A percentile compares a stretch with the other conserved stretches of the same genome.
These are phyloP conservation scores for Pseudogymnoascus sp. DNA, from an alignment of 2,329 filamentous ascomycete genomes.

Conservation along the genomic window DNA sequence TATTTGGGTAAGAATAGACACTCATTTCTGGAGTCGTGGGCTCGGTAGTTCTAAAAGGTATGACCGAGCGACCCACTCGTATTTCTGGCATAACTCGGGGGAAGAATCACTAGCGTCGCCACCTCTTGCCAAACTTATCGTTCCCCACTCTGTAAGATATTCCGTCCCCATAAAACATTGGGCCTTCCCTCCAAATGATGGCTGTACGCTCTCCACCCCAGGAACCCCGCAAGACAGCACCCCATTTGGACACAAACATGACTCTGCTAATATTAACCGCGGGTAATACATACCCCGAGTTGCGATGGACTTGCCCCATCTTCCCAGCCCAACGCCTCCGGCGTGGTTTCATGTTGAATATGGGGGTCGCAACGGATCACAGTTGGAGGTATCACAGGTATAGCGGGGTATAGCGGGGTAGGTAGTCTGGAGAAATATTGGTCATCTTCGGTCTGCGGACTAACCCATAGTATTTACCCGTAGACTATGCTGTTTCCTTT, in stretches of 20 bases:
- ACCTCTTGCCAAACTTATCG: background rate
- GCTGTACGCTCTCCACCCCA: background rate
- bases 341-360: background rate
- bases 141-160: background rate
- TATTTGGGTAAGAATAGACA: background rate
- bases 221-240: background rate
- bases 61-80: background rate
- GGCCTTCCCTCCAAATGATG: background rate
- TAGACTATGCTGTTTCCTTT: background rate
- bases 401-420: background rate
- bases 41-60: background rate
- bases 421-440: background rate
- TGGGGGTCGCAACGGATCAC: background rate
- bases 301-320: background rate
- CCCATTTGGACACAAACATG: background rate
- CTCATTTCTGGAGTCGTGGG: background rate
- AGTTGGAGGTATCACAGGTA: background rate
- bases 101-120: background rate
- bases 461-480: background rate
- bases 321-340: background rate
- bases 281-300: background rate
- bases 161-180: background rate
- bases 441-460: background rate
- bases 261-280: background rate
- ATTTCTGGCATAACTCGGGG: background rate